These are phyloP conservation scores for Globisporangium radiosum DNA, from an alignment of 352 stramenopile species.

Conservation along the genomic window DNA sequence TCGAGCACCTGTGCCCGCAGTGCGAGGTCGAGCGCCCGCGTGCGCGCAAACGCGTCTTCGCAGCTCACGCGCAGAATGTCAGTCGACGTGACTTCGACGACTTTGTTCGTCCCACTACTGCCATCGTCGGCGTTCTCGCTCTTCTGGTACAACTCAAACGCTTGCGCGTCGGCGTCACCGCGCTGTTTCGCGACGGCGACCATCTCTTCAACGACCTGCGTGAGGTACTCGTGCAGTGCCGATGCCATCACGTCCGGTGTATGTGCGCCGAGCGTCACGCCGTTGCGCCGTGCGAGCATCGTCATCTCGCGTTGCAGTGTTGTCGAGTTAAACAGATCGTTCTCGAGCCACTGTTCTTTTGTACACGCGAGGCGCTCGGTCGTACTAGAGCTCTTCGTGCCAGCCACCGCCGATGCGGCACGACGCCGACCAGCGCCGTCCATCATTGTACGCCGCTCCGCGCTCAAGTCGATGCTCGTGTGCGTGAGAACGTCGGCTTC, in stretches of 20 bases:
- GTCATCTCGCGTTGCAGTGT: slow-evolving; percentile 57
- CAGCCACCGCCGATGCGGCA: neutral
- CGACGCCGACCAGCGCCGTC: slow-evolving; percentile 30
- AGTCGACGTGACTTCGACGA: slow-evolving; percentile 56
- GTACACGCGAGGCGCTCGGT: slow-evolving; percentile 50
- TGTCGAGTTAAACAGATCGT: slow-evolving; percentile 75
- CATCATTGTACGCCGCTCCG: slow-evolving; percentile 78
- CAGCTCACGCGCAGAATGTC: slow-evolving; percentile 83
- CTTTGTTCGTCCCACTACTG: slow-evolving; percentile 6
- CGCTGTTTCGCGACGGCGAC: slow-evolving; percentile 75
- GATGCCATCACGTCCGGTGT: slow-evolving; percentile 80
- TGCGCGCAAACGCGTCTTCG: slow-evolving; percentile 65
- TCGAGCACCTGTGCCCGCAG: slow-evolving; percentile 60
- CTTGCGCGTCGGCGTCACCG: slow-evolving; percentile 39
- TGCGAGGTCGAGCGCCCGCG: slow-evolving; percentile 59
- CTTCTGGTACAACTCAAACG: slow-evolving; percentile 44
- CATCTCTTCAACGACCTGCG: slow-evolving; percentile 85
- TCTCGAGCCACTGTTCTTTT: slow-evolving; percentile 75
- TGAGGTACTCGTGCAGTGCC: slow-evolving; percentile 79
- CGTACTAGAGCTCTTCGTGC: slow-evolving; percentile 6
- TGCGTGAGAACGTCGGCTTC: slow-evolving; percentile 84
- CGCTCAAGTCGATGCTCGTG: slow-evolving; percentile 69
- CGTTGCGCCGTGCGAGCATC: slow-evolving; percentile 31
- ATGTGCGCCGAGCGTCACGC: slow-evolving; percentile 45
- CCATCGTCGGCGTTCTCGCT: slow-evolving; percentile 18